phyloP scores from a whole-genome alignment of 306 rosid species.

The Lotus japonicus region DNA sequence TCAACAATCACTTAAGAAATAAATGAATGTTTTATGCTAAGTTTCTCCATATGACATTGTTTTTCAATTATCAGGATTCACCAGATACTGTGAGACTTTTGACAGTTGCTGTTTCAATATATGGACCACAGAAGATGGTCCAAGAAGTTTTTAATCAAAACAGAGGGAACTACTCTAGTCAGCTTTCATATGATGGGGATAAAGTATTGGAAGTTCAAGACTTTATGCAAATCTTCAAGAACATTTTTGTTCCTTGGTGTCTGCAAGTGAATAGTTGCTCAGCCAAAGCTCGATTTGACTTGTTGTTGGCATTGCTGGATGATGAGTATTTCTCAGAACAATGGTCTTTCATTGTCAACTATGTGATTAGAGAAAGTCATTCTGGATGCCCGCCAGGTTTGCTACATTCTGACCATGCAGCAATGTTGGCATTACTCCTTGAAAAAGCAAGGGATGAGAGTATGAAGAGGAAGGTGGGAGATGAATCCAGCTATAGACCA shows the following conservation, averaged over 20 bases:
- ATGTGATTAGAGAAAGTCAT: conserved; percentile 42
- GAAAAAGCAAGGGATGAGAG: conserved; percentile 59
- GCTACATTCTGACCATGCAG: conserved; percentile 44
- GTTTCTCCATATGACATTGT: conserved; percentile 14
- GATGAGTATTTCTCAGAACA: conserved; percentile 77
- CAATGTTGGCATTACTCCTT: conserved; percentile 61
- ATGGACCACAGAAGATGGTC: conserved; percentile 70
- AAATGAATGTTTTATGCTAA: neutral
- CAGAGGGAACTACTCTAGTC: conserved; percentile 25
- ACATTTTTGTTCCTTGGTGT: conserved; percentile 85
- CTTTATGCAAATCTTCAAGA: conserved; percentile 72
- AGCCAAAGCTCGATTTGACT: conserved; percentile 57
- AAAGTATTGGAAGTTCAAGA: conserved; percentile 32
- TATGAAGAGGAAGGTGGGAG: conserved; percentile 34
- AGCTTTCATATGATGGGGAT: conserved; percentile 29
- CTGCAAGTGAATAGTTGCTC: conserved; percentile 47
- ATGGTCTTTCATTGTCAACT: conserved; percentile 59
- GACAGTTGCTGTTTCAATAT: conserved; percentile 58
- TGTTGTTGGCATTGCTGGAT: conserved; percentile 72
- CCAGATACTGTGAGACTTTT: conserved; percentile 60
- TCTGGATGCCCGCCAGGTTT: conserved; percentile 36
- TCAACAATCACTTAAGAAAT: neutral
- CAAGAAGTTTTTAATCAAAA: conserved; percentile 46
- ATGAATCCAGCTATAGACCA: conserved; percentile 27
- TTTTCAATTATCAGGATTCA: conserved; percentile 54